Percentiles rank a stretch among this genome's conserved stretches.
Conservation (phyloP, 2,329 filamentous ascomycete species). For the Albifimbria verrucaria region DNA sequence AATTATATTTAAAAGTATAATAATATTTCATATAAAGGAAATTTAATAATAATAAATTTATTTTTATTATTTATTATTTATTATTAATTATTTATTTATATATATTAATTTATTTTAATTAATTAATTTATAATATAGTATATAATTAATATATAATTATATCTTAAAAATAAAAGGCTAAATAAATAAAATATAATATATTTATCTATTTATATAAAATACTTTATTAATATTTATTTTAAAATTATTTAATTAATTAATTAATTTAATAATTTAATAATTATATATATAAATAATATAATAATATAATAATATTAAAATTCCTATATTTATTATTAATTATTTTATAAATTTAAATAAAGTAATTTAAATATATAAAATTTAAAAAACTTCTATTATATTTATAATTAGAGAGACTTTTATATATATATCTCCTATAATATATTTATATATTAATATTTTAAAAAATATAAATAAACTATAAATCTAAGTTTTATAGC, state of each 20-base stretch:
- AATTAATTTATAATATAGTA: slow-evolving; percentile 3
- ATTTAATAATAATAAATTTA: not conserved
- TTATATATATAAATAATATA: slow-evolving; percentile 1
- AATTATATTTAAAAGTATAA: not conserved
- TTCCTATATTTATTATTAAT: not conserved
- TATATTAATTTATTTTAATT: slow-evolving; percentile 3
- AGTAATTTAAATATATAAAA: not conserved
- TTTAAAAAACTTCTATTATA: slow-evolving; percentile 1
- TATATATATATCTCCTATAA: slow-evolving; percentile 2
- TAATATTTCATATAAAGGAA: not conserved
- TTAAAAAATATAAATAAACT: slow-evolving; percentile 2
- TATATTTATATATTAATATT: not conserved
- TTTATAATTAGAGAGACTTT: slow-evolving; percentile 2
- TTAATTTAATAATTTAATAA: slow-evolving; percentile 2
- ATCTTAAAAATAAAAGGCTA: not conserved
- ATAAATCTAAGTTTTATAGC: not conserved
- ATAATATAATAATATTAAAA: not conserved
- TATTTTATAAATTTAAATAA: slow-evolving; percentile 1
- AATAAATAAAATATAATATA: not conserved
- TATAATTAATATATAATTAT: slow-evolving; percentile 2
- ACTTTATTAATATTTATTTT: slow-evolving; percentile 1
- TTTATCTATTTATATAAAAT: not conserved
- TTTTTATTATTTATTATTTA: slow-evolving; percentile 3
- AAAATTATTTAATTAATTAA: not conserved
- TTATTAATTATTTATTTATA: slow-evolving; percentile 1